Percentiles rank a stretch among this genome's conserved stretches.
phyloP scores from a whole-genome alignment of 495 filamentous ascomycete genomes.

The Copromyces sp. region DNA sequence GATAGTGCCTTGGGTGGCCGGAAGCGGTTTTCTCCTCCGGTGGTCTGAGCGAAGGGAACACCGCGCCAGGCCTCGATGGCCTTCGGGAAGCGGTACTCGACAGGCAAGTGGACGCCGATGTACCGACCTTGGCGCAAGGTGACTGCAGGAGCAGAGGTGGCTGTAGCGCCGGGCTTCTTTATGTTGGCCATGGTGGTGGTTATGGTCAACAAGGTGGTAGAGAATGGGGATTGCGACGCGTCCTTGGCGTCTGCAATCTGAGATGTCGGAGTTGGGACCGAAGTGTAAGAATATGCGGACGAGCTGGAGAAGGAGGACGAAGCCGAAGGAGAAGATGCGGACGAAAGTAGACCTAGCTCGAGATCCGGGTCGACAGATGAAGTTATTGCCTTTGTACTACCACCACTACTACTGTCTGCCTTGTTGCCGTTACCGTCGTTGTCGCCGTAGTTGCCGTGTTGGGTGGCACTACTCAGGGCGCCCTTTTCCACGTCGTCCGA shows the following conservation, averaged over 20 bases:
- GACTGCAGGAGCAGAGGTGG: conserved; percentile 14
- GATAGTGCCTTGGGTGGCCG: conserved; percentile 35
- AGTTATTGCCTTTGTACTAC: neutral
- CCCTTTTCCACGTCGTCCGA: neutral
- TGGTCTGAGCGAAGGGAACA: conserved; percentile 49
- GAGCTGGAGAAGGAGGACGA: neutral
- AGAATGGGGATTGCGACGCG: neutral
- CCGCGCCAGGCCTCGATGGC: conserved; percentile 48
- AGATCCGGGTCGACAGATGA: neutral
- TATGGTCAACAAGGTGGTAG: neutral
- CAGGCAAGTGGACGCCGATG: conserved; percentile 35
- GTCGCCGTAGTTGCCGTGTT: neutral
- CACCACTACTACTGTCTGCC: neutral
- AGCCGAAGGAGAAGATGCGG: neutral
- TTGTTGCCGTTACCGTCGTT: neutral
- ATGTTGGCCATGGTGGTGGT: neutral
- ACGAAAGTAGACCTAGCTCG: neutral
- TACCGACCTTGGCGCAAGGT: conserved; percentile 44
- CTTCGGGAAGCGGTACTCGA: conserved; percentile 31
- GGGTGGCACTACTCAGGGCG: neutral
- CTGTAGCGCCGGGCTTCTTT: neutral
- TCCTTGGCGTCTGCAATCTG: neutral
- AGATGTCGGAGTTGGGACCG: neutral
- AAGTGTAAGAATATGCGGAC: neutral
- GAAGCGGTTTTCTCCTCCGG: conserved; percentile 47